Evolutionary conservation across 2,329 filamentous ascomycete species (phyloP).

Genomic region (Diaporthe citri): DNA sequence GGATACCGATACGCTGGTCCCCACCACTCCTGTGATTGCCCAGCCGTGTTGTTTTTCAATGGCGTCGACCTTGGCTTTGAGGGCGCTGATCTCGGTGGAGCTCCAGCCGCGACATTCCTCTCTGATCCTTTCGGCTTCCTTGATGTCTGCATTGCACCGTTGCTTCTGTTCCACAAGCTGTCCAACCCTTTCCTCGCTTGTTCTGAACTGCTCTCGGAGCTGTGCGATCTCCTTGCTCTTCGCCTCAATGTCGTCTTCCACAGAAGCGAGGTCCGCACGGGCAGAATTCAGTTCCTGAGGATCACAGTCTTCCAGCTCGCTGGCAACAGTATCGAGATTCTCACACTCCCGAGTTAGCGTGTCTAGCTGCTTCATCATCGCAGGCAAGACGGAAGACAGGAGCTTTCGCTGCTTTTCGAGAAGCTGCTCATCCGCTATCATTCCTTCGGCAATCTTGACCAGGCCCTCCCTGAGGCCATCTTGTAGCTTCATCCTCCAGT

Average conservation of each 20-base stretch:
- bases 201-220: conserved; percentile 74
- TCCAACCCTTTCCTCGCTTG: conserved; percentile 75
- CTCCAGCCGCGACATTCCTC: conserved; percentile 94
- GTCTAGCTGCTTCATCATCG: conserved; percentile 70
- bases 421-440: conserved; percentile 78
- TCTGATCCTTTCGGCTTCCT: conserved; percentile 83
- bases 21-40: conserved; percentile 75
- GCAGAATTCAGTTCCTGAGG: conserved; percentile 81
- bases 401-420: conserved; percentile 77
- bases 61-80: conserved; percentile 78
- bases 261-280: conserved; percentile 74
- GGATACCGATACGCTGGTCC: conserved; percentile 77
- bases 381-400: conserved; percentile 76
- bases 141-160: conserved; percentile 79
- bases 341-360: conserved; percentile 72
- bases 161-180: conserved; percentile 75
- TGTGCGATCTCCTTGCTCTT: conserved; percentile 77
- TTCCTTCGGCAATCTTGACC: conserved; percentile 78
- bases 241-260: conserved; percentile 77
- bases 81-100: conserved; percentile 79
- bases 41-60: conserved; percentile 78
- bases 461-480: conserved; percentile 85
- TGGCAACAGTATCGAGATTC: conserved; percentile 78
- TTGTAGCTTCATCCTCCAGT: conserved; percentile 93
- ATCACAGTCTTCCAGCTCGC: conserved; percentile 83